Base-by-base conservation (phyloP, 805 yeast species). In the Candida ponderosae region DNA sequence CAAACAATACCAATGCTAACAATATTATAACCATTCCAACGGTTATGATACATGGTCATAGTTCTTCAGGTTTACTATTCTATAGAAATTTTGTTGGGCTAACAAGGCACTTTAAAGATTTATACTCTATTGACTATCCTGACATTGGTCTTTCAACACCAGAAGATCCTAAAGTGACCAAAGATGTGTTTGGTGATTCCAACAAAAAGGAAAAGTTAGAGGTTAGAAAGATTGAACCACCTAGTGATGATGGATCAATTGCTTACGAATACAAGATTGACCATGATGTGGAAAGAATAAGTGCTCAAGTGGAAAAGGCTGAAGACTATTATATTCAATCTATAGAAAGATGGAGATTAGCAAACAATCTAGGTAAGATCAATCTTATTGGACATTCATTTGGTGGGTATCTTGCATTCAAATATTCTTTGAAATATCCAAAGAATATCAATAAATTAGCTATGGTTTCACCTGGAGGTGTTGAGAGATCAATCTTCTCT, bases 41-140 rank as follows among this genome's bases (percentile, higher is more conserved):
- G 4, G 44, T 93, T 3, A 58, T 90, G 43, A 61, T 93, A 5
- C 98, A 90, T 58, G 98, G 98, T 0, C 88, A 87, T 53, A 96
- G 95, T 2, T 95, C 97, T 0, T 85, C 95, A 1, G 72, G 88
- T 13, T 90, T 94, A 19, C 78, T 87, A 38, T 90, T 77, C 48
- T 73, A 80, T 50, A 74, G 81, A 43, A 90, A 85, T 52, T 74
- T 85, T 45, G 73, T 71, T 33, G 65, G 58, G 0, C 56, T 81
- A 34, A 54, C 73, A 4, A 51, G 41, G 35, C 41, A 62, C 5
- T 60, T 80, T 9, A 74, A 76, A 2, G 79, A 71, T 31, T 50
- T 84, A 26, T 87, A 79, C 54, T 79, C 86, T 0, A 63, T 84
- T 18, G 95, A 84, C 51, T 55, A 81, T 47, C 73, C 80, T 0